Base-by-base conservation (phyloP, 192 early-diverging fungal genomes). In the Coemansia sp. region DNA sequence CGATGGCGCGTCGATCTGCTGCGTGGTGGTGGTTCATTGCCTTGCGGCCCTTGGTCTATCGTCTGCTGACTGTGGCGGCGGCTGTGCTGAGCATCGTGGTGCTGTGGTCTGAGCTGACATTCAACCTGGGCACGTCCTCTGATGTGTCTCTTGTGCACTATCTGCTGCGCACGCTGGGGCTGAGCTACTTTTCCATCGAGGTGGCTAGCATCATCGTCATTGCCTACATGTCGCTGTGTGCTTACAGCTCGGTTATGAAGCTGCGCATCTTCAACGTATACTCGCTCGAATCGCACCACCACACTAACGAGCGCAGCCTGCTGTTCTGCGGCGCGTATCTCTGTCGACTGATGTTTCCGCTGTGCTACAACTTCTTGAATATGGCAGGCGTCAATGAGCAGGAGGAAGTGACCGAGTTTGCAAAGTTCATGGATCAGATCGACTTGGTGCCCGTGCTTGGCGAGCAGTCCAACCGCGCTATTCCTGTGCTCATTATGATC, bases 301-400 rank as follows among this genome's bases (percentile, higher is more conserved):
- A 95, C 71, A 95, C 95, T 4, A 94, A 94, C 78, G 91, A 93
- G 70, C 89, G 88, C 35, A 93, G 91, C 62, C 71, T 98, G 56
- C 85, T 98, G 31, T 98, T 95, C 80, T 88, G 95, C 59, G 94
- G 91, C n/a, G 88, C 90, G 0, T 97, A 98, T 66, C 84, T 98
- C 58, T 95, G 94, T 66, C 82, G 89, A 26, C 79, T 92, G 64
- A 89, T 86, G 79, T 82, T 89, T 28, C 96, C 96, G 9, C 84
- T 98, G 37, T 95, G 93, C 66, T 97, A 97, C 82, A 98, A 98
- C 74, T 97, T 93, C 65, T 83, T 97, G 24, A 95, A 92, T 43
- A 82, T 82, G 79, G 74, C 79, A 4, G 79, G 79, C 23, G 83
- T 91, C n/a, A 67, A 73, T 43, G 62, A 64, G 8, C 77, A 77